Percentiles rank a stretch among this genome's conserved stretches.
Evolutionary conservation across 192 early-diverging fungal genomes (phyloP).

Genomic region (Rhizophagus sp.): DNA sequence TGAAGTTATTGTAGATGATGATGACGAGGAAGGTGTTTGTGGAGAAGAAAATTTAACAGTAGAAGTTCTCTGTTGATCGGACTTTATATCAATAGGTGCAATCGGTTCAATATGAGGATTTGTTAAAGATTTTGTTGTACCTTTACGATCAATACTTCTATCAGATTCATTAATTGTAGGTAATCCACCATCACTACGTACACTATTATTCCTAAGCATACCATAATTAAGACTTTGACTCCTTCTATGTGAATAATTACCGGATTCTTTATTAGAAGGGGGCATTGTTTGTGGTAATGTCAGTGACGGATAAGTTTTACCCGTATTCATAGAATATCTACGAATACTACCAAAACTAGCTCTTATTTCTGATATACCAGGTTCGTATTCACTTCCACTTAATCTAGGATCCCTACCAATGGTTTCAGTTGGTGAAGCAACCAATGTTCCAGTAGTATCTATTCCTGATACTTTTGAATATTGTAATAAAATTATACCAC

Average conservation of each 20-base stretch:
- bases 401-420: neutral
- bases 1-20: neutral
- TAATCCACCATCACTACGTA: neutral
- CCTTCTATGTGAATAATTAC: neutral
- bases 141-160: neutral
- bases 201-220: neutral
- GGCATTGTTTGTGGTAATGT: neutral
- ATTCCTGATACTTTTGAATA: conserved; percentile 34
- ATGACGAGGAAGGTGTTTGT: neutral
- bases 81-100: neutral
- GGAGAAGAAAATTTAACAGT: neutral
- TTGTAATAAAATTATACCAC: conserved; percentile 58
- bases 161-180: neutral
- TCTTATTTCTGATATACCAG: conserved; percentile 16
- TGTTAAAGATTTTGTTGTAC: neutral
- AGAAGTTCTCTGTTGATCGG: neutral
- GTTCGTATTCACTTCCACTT: neutral
- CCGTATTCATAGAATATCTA: conserved; percentile 17
- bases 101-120: neutral
- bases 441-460: neutral
- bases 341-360: conserved; percentile 32
- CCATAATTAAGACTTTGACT: neutral
- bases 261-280: neutral
- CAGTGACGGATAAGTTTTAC: neutral
- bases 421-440: neutral